Evolutionary conservation across 2,329 filamentous ascomycete genomes (phyloP), one percentile per base, ranked within the genome.

Genomic region (Aspergillus terreus): DNA sequence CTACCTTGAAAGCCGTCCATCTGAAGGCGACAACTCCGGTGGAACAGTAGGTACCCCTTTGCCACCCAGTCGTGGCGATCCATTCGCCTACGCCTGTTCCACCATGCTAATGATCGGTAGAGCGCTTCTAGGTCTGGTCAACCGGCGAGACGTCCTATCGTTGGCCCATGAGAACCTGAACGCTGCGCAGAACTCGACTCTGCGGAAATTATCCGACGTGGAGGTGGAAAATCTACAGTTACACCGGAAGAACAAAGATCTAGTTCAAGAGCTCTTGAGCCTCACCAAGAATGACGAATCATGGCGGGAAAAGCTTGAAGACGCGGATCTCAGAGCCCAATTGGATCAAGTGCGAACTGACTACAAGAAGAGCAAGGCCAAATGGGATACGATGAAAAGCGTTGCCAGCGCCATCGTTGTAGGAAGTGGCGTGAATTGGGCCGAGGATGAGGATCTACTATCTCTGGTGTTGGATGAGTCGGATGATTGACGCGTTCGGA

Each of bases 341-440:
- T 75, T 90, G 23, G 72, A 79, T 33, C 72, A 71, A 46, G 72
- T 86, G 10, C 82, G 90, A 61, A 71, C 67, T 5, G 79, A 84
- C 38, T 72, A 88, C 53, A 84, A 80, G 61, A 74, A 75, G 19
- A 86, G 83, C 65, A 82, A 82, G 55, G 82, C 84, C 58, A 80
- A 81, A 63, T 90, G 85, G 84, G 83, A 83, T 62, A 83, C 86
- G 17, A 82, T 92, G 69, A 94, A 92, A 72, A 87, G 83, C 21
- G 82, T 90, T 40, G 80, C 87, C n/a, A 88, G 87, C 63, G 89
- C 87, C 15, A 80, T 91, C 50, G 81, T 95, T 44, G 88, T 84
- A 4, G 89, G 88, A 3, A 95, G 90, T 68, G 90, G 90, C 44
- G 77, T 94, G 49, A 85, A 95, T 64, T 95, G 90, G 90, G 84